Conservation (phyloP, 306 rosid species). For the Cicer cuneatum region DNA sequence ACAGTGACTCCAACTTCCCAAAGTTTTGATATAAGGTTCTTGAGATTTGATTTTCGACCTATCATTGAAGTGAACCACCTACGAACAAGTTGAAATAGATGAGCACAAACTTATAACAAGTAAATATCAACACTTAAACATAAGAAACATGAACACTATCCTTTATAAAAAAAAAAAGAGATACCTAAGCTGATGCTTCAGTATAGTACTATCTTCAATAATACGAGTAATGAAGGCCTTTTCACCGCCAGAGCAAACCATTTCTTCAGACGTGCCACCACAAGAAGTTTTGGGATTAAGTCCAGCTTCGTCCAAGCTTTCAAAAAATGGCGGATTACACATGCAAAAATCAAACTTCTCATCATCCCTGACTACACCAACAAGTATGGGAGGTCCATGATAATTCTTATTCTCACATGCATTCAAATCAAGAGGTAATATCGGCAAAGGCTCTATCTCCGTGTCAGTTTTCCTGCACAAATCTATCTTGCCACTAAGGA, state of each 20-base stretch:
- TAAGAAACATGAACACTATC: background rate
- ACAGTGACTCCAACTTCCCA: conserved; percentile 78
- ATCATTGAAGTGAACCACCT: conserved; percentile 93
- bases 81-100: conserved; percentile 36
- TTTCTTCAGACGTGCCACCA: conserved; percentile 81
- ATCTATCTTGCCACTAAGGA: conserved; percentile 35
- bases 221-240: conserved; percentile 77
- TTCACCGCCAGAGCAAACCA: conserved; percentile 93
- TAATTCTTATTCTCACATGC: conserved; percentile 47
- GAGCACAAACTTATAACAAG: conserved; percentile 7
- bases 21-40: conserved; percentile 66
- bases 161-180: conserved; percentile 14
- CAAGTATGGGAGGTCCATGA: conserved; percentile 76
- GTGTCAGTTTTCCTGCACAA: conserved; percentile 29
- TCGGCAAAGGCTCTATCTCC: conserved; percentile 45
- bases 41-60: conserved; percentile 69
- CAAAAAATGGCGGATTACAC: conserved; percentile 96
- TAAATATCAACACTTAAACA: conserved; percentile 12
- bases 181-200: conserved; percentile 73
- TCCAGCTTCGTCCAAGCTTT: conserved; percentile 86
- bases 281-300: conserved; percentile 87
- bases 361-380: conserved; percentile 72
- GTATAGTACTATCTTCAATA: conserved; percentile 70
- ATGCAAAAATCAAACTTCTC: conserved; percentile 94
- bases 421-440: conserved; percentile 48